Conservation (phyloP, 2,329 filamentous ascomycete species). For the Talaromyces verruculosus region DNA sequence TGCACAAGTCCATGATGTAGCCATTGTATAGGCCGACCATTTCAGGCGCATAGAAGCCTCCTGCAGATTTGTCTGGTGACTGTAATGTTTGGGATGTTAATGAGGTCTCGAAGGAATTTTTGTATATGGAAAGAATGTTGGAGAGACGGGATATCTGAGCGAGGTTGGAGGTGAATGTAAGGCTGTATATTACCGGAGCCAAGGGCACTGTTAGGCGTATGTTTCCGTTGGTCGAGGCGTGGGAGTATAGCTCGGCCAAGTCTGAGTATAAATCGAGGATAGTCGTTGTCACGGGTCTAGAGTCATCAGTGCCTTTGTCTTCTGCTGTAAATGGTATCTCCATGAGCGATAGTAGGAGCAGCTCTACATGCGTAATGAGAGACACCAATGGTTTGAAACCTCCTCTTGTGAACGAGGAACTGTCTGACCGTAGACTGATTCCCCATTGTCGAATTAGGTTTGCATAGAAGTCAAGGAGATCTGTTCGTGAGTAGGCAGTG, state of each 20-base stretch:
- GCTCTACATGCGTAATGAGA: slow-evolving; percentile 52
- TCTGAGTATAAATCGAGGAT: slow-evolving; percentile 69
- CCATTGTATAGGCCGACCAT: slow-evolving; percentile 74
- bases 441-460: slow-evolving; percentile 60
- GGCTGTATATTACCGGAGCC: slow-evolving; percentile 65
- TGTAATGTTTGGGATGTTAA: slow-evolving; percentile 43
- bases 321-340: slow-evolving; percentile 50
- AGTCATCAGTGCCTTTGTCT: slow-evolving; percentile 14
- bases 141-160: slow-evolving; percentile 68
- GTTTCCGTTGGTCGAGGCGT: slow-evolving; percentile 52
- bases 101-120: slow-evolving; percentile 68
- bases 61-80: slow-evolving; percentile 31
- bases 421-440: slow-evolving; percentile 33
- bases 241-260: slow-evolving; percentile 57
- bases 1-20: slow-evolving; percentile 83
- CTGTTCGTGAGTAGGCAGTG: slow-evolving; percentile 53
- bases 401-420: slow-evolving; percentile 27
- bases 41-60: slow-evolving; percentile 54
- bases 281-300: slow-evolving; percentile 49
- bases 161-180: slow-evolving; percentile 66
- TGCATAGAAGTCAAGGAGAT: slow-evolving; percentile 67
- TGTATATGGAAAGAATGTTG: slow-evolving; percentile 69
- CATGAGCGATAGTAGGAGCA: slow-evolving; percentile 59
- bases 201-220: slow-evolving; percentile 69
- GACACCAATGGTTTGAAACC: slow-evolving; percentile 40